Evolutionary conservation across 257 asterid genomes (phyloP), one percentile per base, ranked within the genome.

Genomic region (Penstemon barbatus): DNA sequence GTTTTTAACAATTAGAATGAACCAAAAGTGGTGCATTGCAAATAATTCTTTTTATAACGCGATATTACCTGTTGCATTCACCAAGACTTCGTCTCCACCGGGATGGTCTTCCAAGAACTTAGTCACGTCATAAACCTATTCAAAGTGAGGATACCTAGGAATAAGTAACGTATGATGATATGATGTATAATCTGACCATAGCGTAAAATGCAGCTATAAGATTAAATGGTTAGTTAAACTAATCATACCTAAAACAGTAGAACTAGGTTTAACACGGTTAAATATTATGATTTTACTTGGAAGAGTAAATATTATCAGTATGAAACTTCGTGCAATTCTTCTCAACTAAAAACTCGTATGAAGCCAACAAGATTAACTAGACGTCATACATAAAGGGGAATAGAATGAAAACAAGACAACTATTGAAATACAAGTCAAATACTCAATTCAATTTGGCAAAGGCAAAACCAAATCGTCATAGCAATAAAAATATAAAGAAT

Each of bases 81-180:
- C 52, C 79, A 89, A 63, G 46, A 91, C 94, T 53, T 89, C 96
- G 44, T 91, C 98, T 9, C 98, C 98, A 8, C 98, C 96, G 1
- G 97, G 96, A 74, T 87, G 98, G 66, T 91, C 98, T 75, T 89
- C 96, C 87, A 91, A 52, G 85, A 89, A 91, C 46, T 81, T 89
- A 10, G 97, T 89, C 74, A 91, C 96, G 63, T 91, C 82, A 5
- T 82, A 91, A 55, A 89, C 96, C 95, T 91, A 82, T 70, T 40
- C 36, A 61, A 68, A 63, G 40, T 57, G 62, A 57, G 62, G 18
- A 54, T 13, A 57, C 8, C 38, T 33, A 57, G 40, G 10, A 39
- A 7, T 46, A 7, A 46, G 3, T 46, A 46, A 46, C 51, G 8
- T 19, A 52, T 3, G 57, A 52, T 5, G 33, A 12, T 52, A n/a